Percentiles rank a stretch among this genome's conserved stretches.
Evolutionary conservation across 1,284 basidiomycete species (phyloP).

Genomic region (Earliella scabrosa): DNA sequence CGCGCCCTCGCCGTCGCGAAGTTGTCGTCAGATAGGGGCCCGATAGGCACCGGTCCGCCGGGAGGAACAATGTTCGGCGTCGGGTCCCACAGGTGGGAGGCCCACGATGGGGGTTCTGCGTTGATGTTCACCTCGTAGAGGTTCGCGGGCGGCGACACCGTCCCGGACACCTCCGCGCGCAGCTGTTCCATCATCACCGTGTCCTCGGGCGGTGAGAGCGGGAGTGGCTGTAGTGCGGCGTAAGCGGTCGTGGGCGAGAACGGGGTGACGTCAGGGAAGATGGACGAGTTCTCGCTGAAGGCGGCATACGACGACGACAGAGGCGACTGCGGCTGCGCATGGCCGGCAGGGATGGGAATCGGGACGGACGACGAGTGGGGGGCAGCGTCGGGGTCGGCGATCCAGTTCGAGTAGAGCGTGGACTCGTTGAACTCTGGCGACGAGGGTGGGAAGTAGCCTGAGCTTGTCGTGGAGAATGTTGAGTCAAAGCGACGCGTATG

Average conservation of each 20-base stretch:
- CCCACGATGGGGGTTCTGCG: conserved; percentile 55
- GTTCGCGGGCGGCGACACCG: conserved; percentile 57
- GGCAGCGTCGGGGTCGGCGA: conserved; percentile 55
- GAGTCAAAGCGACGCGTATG: conserved; percentile 29
- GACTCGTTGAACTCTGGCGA: conserved; percentile 46
- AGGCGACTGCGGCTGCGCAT: conserved; percentile 39
- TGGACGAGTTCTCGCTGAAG: conserved; percentile 39
- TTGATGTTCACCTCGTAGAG: conserved; percentile 40
- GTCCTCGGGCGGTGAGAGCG: conserved; percentile 53
- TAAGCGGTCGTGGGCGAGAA: conserved; percentile 61
- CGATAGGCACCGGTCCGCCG: conserved; percentile 27
- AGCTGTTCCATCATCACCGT: conserved; percentile 32
- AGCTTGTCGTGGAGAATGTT: conserved; percentile 25
- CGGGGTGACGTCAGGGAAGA: conserved; percentile 50
- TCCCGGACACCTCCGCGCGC: conserved; percentile 40
- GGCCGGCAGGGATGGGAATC: conserved; percentile 60
- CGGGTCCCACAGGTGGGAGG: conserved; percentile 62
- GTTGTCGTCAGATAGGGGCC: conserved; percentile 33
- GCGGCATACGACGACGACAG: conserved; percentile 30
- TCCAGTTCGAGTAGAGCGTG: conserved; percentile 55
- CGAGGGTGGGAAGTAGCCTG: conserved; percentile 37
- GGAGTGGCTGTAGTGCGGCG: conserved; percentile 62
- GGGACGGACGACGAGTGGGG: conserved; percentile 51
- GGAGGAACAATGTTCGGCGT: conserved; percentile 23
- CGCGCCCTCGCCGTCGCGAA: conserved; percentile 37